Base-by-base conservation (phyloP, 306 rosid genomes). In the Prunus mira region DNA sequence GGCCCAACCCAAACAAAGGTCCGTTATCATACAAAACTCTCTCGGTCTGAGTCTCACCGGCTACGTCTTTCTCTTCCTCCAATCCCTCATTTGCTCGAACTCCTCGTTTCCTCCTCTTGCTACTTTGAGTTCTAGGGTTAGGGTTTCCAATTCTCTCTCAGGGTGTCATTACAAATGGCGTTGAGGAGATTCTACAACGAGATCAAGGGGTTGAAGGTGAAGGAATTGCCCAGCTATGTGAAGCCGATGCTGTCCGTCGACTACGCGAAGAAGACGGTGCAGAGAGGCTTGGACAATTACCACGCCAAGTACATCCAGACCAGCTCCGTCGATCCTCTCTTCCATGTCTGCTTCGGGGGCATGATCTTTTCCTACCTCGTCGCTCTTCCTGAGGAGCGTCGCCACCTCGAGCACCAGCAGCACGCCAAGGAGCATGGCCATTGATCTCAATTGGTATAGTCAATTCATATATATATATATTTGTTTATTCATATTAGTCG, bases 371-470 rank as follows among this genome's bases (percentile, higher is more conserved):
- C 96, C 41, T 93, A 90, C 83, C 87, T 91, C 61, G 81, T 93
- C 55, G 89, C 85, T 7, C 97, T 93, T 58, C 96, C 96, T 2
- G 84, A 88, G 56, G 96, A 93, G 82, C 93, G 91, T 30, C 96
- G 98, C 73, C 97, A 93, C 67, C 92, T 87, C 63, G 90, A 69
- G 76, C 98, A 90, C 79, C 82, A 60, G 80, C 69, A 84, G 49
- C 91, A 87, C 80, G 93, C 93, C 60, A 84, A 84, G 77, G 91
- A 86, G 19, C 96, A 88, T 64, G 92, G 86, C 76, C 88, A 87
- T n/a, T 85, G 84, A 78, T 82, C 78, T 45, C 5, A 9, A 6
- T 62, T 47, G 85, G 89, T 80, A 72, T 50, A 38, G 3, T 14
- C 6, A 4, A 12, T 76, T 17, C 80, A 58, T 45, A 55, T 3